Evolutionary conservation across 768 basidiomycete genomes (phyloP).

Genomic region (Pholiota microspora): DNA sequence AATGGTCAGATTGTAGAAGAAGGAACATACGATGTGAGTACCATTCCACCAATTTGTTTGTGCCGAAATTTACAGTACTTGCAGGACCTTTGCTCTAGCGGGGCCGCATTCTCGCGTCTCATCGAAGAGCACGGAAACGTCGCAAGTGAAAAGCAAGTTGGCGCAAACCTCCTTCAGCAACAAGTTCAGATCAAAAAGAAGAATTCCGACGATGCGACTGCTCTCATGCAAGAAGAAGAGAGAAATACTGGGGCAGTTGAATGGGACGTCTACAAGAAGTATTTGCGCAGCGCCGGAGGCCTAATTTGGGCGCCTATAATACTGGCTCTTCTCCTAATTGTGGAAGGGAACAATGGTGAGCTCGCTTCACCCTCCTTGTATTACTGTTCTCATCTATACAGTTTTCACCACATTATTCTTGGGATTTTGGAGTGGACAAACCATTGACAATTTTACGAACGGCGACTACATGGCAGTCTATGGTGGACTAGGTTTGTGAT

Average conservation of each 20-base stretch:
- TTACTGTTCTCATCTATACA: constrained; percentile 13
- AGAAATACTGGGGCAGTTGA: constrained; percentile 51
- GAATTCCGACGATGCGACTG: constrained; percentile 10
- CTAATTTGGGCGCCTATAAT: constrained; percentile 48
- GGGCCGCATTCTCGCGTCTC: constrained; percentile 44
- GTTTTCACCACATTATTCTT: constrained; percentile 69
- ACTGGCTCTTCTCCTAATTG: constrained; percentile 39
- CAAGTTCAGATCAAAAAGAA: neutral
- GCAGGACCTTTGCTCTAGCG: constrained; percentile 44
- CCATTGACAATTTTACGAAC: constrained; percentile 54
- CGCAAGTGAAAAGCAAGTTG: constrained; percentile 25
- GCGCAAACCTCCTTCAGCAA: neutral
- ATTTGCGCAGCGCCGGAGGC: constrained; percentile 46
- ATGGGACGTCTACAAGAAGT: constrained; percentile 47
- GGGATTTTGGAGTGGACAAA: constrained; percentile 66
- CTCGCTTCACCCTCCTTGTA: neutral
- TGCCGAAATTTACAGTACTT: neutral
- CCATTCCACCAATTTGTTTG: neutral
- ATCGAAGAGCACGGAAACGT: constrained; percentile 56
- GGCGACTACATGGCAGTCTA: constrained; percentile 69
- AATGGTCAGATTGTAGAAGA: constrained; percentile 57
- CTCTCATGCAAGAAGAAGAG: constrained; percentile 56
- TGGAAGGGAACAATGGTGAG: constrained; percentile 51
- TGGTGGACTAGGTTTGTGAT: constrained; percentile 40
- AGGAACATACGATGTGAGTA: constrained; percentile 53